These are phyloP conservation scores for Petunia hybrid DNA, from an alignment of 305 asterid species.

Conservation along the genomic window DNA sequence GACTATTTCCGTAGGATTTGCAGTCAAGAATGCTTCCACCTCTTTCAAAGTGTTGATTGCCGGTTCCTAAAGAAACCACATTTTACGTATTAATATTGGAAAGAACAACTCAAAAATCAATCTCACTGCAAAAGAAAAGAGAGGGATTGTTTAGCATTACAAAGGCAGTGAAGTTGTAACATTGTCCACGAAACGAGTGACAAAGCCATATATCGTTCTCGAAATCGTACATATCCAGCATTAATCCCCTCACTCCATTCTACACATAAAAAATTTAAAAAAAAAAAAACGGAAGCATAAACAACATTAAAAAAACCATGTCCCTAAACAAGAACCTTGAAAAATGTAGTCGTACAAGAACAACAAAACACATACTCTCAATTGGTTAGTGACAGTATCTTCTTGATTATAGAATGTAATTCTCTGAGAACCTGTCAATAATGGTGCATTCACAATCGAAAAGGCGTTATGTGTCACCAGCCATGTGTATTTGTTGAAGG, in stretches of 20 bases:
- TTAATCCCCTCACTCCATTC: constrained; percentile 99
- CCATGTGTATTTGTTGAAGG: constrained; percentile 98
- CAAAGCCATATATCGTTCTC: constrained; percentile 98
- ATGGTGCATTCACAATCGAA: constrained; percentile 90
- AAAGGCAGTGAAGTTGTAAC: constrained; percentile 96
- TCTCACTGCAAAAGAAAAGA: constrained; percentile 32
- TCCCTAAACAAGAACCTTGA: not conserved
- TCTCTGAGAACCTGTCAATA: constrained; percentile 77
- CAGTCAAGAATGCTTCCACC: constrained; percentile 92
- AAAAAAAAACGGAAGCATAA: constrained; percentile 12
- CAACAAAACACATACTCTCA: constrained; percentile 61
- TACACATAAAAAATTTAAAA: constrained; percentile 41
- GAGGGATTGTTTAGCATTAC: constrained; percentile 51
- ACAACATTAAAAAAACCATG: constrained; percentile 23
- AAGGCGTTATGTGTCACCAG: constrained; percentile 92
- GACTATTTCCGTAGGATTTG: constrained; percentile 79
- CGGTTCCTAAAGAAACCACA: constrained; percentile 61
- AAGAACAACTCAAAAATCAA: not conserved
- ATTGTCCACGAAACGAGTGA: constrained; percentile 91
- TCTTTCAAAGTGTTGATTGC: constrained; percentile 81
- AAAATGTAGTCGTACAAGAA: constrained; percentile 22
- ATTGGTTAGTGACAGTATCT: constrained; percentile 90
- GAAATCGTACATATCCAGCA: constrained; percentile 99
- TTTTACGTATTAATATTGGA: constrained; percentile 30
- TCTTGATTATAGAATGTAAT: constrained; percentile 94